Evolutionary conservation across 163 green algal genomes (phyloP), one percentile per base, ranked within the genome.

Genomic region (Volvox carteri): DNA sequence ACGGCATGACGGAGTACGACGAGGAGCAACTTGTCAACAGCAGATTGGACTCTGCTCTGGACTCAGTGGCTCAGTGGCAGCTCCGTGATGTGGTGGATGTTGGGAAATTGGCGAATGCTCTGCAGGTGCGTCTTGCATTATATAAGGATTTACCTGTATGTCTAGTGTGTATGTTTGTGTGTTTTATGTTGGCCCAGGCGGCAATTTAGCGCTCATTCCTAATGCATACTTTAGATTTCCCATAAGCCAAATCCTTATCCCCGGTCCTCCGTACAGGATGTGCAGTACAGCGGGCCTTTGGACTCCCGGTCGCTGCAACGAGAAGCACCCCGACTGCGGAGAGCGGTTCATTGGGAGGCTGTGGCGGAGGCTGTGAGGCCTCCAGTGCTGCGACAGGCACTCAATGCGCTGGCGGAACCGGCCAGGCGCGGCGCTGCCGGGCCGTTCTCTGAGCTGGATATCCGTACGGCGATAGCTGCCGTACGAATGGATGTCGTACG

Each of bases 21-120:
- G 37, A 11, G 18, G 78, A 86, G 35, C 21, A 8, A 25, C 44
- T 39, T 9, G 23, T 37, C 48, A 42, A 42, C 79, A n/a, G n/a
- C n/a, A n/a, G n/a, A n/a, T n/a, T 86, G 41, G 79, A 86, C 62
- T 30, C 42, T 16, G 79, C 79, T 16, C 41, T 86, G 44, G 79
- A 78, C n/a, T 35, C 18, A 19, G 79, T 86, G 42, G 65, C 58
- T 19, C 18, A 39, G 25, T 68, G 42, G 79, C 60, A 28, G 42
- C 79, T 86, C 60, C 62, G 79, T 7, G 79, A 86, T 2, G 83
- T 80, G 25, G 67, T 88, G 5, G 67, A 74, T 62, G 46, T 83
- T 1, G 35, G 41, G 35, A 81, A 50, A 37, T 48, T 80, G 54
- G 83, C 83, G 35, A 35, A 80, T 21, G 83, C 62, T 18, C n/a